These are phyloP conservation scores for Colletotrichum sp. DNA, from an alignment of 2,329 filamentous ascomycete species.

Conservation along the genomic window DNA sequence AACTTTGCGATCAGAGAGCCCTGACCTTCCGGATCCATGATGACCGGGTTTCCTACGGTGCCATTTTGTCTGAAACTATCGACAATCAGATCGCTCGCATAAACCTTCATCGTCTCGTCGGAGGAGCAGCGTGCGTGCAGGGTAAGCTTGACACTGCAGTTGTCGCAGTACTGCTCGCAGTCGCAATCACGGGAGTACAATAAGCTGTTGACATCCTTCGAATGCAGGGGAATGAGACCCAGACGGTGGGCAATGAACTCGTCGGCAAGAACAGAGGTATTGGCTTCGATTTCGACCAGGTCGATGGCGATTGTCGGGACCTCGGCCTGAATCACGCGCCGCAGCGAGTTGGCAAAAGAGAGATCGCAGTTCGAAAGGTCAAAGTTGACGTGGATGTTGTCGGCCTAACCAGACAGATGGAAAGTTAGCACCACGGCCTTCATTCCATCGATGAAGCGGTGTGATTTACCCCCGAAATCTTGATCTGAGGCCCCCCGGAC, in stretches of 20 bases:
- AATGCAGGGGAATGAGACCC: conserved; percentile 86
- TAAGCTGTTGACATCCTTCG: conserved; percentile 81
- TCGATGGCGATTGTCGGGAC: conserved; percentile 95
- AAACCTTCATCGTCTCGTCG: conserved; percentile 92
- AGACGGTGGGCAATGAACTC: conserved; percentile 95
- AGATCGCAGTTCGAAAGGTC: conserved; percentile 89
- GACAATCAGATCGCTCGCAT: conserved; percentile 85
- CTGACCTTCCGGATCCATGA: conserved; percentile 80
- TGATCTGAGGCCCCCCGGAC: conserved; percentile 60
- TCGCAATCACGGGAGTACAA: conserved; percentile 93
- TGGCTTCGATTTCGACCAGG: conserved; percentile 88
- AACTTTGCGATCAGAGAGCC: conserved; percentile 91
- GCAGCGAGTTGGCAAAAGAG: conserved; percentile 89
- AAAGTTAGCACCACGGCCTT: not conserved
- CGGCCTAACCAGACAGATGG: conserved; percentile 61
- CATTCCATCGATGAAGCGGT: not conserved
- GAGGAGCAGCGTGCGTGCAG: conserved; percentile 86
- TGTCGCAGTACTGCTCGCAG: conserved; percentile 93
- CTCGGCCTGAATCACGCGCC: conserved; percentile 89
- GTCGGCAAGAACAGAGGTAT: conserved; percentile 95
- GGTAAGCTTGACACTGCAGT: conserved; percentile 84
- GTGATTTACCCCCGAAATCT: conserved; percentile 60
- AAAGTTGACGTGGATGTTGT: conserved; percentile 85
- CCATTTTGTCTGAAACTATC: conserved; percentile 73
- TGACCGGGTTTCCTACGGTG: conserved; percentile 79